phyloP scores from a whole-genome alignment of 805 yeast genomes.

The Lachancea dasiensis region DNA sequence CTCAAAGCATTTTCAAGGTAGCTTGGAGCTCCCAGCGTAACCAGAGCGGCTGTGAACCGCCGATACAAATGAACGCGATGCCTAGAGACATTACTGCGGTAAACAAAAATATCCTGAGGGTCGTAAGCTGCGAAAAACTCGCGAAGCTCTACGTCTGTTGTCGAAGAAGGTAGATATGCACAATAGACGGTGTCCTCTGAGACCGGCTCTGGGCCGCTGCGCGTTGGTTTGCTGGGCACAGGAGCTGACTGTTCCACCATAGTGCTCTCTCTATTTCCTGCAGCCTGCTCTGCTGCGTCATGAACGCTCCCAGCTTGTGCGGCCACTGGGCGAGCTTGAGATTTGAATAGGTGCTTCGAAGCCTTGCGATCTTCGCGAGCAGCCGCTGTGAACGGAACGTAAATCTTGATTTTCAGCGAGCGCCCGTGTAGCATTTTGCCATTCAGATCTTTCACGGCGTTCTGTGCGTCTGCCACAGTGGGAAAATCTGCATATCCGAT shows the following conservation, averaged over 20 bases:
- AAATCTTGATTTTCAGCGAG: constrained; percentile 35
- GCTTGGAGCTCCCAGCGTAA: constrained; percentile 39
- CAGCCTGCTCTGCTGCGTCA: background rate
- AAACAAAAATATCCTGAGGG: constrained; percentile 45
- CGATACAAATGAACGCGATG: constrained; percentile 28
- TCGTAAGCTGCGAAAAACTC: constrained; percentile 39
- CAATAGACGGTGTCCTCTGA: constrained; percentile 45
- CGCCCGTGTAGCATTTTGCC: constrained; percentile 50
- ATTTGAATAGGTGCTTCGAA: background rate
- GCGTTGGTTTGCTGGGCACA: background rate
- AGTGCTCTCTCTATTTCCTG: background rate
- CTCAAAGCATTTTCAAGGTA: constrained; percentile 41
- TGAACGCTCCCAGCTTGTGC: background rate
- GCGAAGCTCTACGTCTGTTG: constrained; percentile 41
- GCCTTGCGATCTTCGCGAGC: constrained; percentile 15
- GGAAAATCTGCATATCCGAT: constrained; percentile 81
- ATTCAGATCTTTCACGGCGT: constrained; percentile 58
- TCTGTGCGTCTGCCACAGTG: constrained; percentile 52
- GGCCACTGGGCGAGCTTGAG: no score
- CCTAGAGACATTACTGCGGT: constrained; percentile 33
- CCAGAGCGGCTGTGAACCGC: constrained; percentile 45
- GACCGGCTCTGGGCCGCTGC: constrained; percentile 9
- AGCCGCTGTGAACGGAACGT: constrained; percentile 38
- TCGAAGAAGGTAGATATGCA: constrained; percentile 35
- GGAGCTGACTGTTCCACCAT: background rate